Conservation (phyloP, 202 grass and related monocot species). For the Setaria viridis region DNA sequence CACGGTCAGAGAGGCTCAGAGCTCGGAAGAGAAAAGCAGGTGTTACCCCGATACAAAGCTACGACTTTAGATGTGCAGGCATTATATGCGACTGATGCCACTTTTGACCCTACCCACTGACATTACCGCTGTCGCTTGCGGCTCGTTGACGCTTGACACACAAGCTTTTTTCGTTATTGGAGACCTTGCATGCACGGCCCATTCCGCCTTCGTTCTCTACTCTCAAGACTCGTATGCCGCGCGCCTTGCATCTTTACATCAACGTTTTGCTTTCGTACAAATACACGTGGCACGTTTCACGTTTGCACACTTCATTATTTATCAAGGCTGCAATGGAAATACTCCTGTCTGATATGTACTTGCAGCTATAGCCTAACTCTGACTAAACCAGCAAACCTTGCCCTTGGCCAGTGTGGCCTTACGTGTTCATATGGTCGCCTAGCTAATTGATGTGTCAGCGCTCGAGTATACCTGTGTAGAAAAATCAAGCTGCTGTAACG, state of each 20-base stretch:
- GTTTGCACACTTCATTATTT: background rate
- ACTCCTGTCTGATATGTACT: too few relatives aligned
- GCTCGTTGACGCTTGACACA: background rate
- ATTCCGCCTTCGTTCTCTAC: background rate
- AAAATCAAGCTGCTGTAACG: background rate
- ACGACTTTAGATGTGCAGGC: slow-evolving; percentile 36
- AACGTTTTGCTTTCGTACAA: background rate
- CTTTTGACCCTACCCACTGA: slow-evolving; percentile 30
- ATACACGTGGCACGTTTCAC: background rate
- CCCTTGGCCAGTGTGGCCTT: too few relatives aligned
- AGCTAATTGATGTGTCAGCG: too few relatives aligned
- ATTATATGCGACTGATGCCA: slow-evolving; percentile 18
- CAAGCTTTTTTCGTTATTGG: background rate
- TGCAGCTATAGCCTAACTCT: too few relatives aligned
- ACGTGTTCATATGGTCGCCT: too few relatives aligned
- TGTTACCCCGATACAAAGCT: slow-evolving; percentile 2
- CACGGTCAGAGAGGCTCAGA: background rate
- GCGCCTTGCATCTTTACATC: background rate
- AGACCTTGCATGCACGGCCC: background rate
- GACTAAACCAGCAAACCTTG: too few relatives aligned
- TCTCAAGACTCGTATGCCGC: background rate
- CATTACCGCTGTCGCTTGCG: background rate
- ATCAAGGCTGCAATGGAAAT: background rate
- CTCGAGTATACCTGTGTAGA: too few relatives aligned
- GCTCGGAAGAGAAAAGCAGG: slow-evolving; percentile 23